Evolutionary conservation across 106 monocot genomes (phyloP).

Genomic region (Dioscorea zingiberensis): DNA sequence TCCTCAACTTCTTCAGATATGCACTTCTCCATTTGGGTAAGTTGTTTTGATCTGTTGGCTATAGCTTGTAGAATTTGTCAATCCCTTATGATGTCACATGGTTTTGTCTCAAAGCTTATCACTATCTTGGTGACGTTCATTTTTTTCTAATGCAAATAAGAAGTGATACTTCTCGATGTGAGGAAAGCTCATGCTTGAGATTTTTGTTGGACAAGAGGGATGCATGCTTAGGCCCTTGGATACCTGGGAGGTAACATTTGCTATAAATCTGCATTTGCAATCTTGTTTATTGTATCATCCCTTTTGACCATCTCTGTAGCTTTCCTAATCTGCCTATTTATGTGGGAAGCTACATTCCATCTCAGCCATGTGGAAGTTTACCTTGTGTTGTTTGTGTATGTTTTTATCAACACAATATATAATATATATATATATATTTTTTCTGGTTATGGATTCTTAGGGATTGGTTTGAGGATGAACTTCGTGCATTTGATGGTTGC

Average conservation of each 20-base stretch:
- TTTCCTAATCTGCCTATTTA: no score
- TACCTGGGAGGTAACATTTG: slow-evolving; percentile 75
- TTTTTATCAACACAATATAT: neutral
- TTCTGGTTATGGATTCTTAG: slow-evolving; percentile 21
- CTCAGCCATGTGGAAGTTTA: neutral
- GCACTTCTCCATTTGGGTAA: slow-evolving; percentile 77
- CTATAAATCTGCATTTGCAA: neutral
- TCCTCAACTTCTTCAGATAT: slow-evolving; percentile 64
- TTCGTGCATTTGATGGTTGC: slow-evolving; percentile 90
- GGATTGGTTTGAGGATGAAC: slow-evolving; percentile 98
- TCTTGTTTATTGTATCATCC: no score
- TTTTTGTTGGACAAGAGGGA: slow-evolving; percentile 88
- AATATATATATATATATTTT: neutral
- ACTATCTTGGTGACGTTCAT: slow-evolving; percentile 7
- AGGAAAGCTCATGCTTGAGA: slow-evolving; percentile 90
- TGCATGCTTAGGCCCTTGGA: slow-evolving; percentile 92
- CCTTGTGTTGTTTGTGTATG: neutral
- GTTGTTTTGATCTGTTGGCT: neutral
- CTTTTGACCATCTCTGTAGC: no score
- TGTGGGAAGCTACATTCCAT: neutral
- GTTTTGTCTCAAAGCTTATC: slow-evolving; percentile 2
- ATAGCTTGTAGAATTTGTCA: no score
- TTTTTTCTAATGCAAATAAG: slow-evolving; percentile 3
- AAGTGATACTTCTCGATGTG: slow-evolving; percentile 71
- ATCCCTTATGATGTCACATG: no score